These are phyloP conservation scores for Umbelopsis ramanniana DNA, from an alignment of 192 early-diverging fungal genomes.

Conservation along the genomic window DNA sequence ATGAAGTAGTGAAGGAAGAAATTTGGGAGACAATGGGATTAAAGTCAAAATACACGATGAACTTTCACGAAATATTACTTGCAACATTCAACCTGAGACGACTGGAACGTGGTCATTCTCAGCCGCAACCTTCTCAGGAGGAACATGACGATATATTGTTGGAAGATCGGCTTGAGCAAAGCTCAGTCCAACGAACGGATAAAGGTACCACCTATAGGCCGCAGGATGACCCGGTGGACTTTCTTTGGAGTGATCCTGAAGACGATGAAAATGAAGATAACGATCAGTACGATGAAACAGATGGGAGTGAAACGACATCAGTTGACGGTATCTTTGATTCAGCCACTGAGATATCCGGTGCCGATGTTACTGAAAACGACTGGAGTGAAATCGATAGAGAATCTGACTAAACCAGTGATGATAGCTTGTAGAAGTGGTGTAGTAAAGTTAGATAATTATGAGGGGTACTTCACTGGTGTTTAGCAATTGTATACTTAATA, in stretches of 20 bases:
- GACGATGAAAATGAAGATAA: neutral
- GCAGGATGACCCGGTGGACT: neutral
- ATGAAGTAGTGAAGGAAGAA: no score
- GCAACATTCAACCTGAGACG: no score
- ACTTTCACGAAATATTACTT: no score
- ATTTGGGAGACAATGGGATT: no score
- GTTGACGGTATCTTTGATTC: neutral
- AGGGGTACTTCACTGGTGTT: no score
- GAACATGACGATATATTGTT: neutral
- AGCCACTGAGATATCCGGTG: constrained; percentile 9
- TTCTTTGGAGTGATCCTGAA: neutral
- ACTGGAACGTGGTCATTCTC: no score
- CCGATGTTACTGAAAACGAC: constrained; percentile 13
- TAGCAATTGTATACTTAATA: no score
- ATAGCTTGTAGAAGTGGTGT: no score
- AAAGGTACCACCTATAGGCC: neutral
- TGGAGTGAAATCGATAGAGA: constrained; percentile 13
- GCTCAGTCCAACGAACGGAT: neutral
- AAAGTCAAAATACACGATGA: no score
- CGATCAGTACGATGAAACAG: neutral
- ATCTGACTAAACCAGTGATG: neutral
- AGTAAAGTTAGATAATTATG: no score
- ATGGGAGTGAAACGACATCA: neutral
- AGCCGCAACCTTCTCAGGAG: neutral
- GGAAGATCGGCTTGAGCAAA: neutral